Conservation (phyloP, 2,329 filamentous ascomycete genomes). For the Alternaria conjuncta region DNA sequence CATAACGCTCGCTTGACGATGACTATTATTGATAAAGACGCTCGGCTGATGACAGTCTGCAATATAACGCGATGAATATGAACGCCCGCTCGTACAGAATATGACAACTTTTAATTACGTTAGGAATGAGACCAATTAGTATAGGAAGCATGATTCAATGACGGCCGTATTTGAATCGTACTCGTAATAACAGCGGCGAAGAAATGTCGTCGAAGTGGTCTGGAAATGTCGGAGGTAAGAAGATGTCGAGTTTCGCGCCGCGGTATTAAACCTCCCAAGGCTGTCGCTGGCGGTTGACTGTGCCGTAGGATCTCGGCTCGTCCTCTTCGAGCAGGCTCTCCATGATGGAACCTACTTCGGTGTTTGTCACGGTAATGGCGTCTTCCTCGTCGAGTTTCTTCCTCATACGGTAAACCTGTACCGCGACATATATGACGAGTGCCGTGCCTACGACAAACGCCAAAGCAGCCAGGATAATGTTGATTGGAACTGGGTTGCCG, state of each 20-base stretch:
- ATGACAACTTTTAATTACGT: background rate
- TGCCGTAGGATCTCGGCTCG: conserved; percentile 37
- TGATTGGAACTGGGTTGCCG: conserved; percentile 78
- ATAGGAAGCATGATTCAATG: background rate
- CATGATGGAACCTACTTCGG: conserved; percentile 69
- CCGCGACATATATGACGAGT: conserved; percentile 59
- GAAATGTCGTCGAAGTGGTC: background rate
- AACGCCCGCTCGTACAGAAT: background rate
- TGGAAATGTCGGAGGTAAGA: background rate
- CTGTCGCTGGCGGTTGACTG: conserved; percentile 23
- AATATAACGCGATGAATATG: background rate
- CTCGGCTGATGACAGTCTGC: background rate
- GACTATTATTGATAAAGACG: background rate
- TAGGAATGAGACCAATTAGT: background rate
- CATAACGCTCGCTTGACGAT: conserved; percentile 3
- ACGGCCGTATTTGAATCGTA: background rate
- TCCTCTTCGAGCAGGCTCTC: conserved; percentile 47
- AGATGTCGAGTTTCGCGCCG: too few relatives aligned
- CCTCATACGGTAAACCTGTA: conserved; percentile 40
- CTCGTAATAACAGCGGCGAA: background rate
- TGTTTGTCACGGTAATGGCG: conserved; percentile 68
- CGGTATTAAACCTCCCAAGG: conserved; percentile 17
- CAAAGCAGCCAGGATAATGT: conserved; percentile 67
- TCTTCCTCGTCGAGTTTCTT: conserved; percentile 45
- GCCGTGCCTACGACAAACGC: conserved; percentile 68